Conservation (phyloP, 768 basidiomycete genomes). For the Steccherinum ochraceum region DNA sequence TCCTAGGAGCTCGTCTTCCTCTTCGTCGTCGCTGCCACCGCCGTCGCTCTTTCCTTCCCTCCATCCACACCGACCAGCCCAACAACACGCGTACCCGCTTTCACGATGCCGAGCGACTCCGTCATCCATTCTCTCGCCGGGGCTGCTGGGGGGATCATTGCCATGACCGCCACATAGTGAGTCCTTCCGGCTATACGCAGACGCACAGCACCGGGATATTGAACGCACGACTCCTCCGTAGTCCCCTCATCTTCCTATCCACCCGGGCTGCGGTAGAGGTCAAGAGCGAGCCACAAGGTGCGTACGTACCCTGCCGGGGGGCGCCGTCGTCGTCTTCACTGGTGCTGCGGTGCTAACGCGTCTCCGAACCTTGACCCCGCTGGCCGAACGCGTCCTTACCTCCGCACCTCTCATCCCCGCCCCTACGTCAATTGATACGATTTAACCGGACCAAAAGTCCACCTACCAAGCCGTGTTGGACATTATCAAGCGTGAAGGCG, state of each 20-base stretch:
- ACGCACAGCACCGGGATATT: neutral
- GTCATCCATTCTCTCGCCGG: slow-evolving; percentile 84
- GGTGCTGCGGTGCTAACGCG: neutral
- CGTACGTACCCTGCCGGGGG: neutral
- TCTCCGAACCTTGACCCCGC: neutral
- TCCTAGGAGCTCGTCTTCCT: neutral
- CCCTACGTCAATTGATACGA: neutral
- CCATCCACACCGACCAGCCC: too few relatives aligned
- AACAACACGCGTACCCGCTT: neutral
- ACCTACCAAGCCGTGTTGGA: slow-evolving; percentile 62
- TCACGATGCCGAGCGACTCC: slow-evolving; percentile 48
- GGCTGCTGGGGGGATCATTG: slow-evolving; percentile 81
- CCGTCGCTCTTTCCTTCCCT: neutral
- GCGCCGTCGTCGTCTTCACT: neutral
- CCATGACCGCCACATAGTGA: slow-evolving; percentile 89
- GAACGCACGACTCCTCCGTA: slow-evolving; percentile 21
- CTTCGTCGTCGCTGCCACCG: neutral
- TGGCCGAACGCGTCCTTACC: too few relatives aligned
- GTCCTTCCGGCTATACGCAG: slow-evolving; percentile 18
- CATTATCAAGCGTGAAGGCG: slow-evolving; percentile 79
- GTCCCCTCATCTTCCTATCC: slow-evolving; percentile 87
- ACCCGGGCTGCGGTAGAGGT: slow-evolving; percentile 91
- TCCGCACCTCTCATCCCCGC: too few relatives aligned
- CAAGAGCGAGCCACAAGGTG: slow-evolving; percentile 72
- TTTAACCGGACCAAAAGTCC: slow-evolving; percentile 34